These are phyloP conservation scores for Hortiboletus campestris DNA, from an alignment of 768 basidiomycete genomes.

Conservation along the genomic window DNA sequence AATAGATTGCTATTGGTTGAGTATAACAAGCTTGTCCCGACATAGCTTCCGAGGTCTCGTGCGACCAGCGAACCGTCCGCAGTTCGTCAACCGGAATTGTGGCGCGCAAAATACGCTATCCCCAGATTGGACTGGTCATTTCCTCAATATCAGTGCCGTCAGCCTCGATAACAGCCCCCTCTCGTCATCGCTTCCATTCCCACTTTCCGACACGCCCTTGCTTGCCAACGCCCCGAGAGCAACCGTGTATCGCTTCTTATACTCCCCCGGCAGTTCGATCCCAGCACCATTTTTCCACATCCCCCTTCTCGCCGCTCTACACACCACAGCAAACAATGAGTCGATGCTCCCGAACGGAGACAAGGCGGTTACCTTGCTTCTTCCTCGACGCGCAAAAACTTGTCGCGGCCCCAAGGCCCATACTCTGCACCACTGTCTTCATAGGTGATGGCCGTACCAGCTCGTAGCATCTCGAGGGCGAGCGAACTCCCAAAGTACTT, in stretches of 20 bases:
- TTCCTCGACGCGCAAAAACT: constrained; percentile 58
- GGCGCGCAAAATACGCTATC: too few relatives aligned
- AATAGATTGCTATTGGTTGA: too few relatives aligned
- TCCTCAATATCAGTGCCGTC: constrained; percentile 7
- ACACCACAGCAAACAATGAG: not conserved
- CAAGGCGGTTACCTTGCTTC: constrained; percentile 55
- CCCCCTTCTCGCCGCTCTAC: constrained; percentile 60
- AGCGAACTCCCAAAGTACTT: constrained; percentile 44
- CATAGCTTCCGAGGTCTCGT: too few relatives aligned
- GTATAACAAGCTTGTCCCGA: too few relatives aligned
- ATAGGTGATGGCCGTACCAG: constrained; percentile 77
- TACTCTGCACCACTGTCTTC: constrained; percentile 79
- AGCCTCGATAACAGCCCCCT: constrained; percentile 4
- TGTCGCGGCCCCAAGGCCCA: constrained; percentile 63
- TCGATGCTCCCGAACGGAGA: not conserved
- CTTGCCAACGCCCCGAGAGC: constrained; percentile 8
- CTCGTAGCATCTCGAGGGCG: constrained; percentile 72
- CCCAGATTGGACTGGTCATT: not conserved
- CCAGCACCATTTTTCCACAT: constrained; percentile 65
- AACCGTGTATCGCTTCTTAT: constrained; percentile 64
- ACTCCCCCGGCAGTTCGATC: constrained; percentile 73
- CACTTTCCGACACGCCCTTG: not conserved
- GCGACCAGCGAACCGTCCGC: too few relatives aligned
- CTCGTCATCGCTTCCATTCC: not conserved
- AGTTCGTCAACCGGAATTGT: too few relatives aligned